Conservation (phyloP, 2,329 filamentous ascomycete species). For the Zymoseptoria crescenta region DNA sequence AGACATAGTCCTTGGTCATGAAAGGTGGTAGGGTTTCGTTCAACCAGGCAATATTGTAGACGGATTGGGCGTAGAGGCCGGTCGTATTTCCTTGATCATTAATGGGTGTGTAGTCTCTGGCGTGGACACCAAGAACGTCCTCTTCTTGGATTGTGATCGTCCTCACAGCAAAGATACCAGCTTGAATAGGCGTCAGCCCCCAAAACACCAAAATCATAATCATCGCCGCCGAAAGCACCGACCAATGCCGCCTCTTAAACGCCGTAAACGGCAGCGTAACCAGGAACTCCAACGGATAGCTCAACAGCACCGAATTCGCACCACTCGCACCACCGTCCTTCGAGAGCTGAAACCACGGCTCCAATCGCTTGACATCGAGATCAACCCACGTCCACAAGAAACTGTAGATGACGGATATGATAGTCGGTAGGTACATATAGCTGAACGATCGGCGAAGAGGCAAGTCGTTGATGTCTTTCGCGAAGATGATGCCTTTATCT, state of each 20-base stretch:
- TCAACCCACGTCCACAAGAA: conserved; percentile 55
- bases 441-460: conserved; percentile 31
- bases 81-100: conserved; percentile 30
- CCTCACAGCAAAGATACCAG: conserved; percentile 43
- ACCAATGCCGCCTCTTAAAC: conserved; percentile 40
- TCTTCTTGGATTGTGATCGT: background rate
- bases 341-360: conserved; percentile 54
- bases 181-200: conserved; percentile 48
- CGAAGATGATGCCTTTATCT: conserved; percentile 39
- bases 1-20: conserved; percentile 36
- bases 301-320: conserved; percentile 42
- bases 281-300: conserved; percentile 48
- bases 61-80: conserved; percentile 36
- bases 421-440: conserved; percentile 48
- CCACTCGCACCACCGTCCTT: conserved; percentile 37
- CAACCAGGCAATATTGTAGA: conserved; percentile 42
- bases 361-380: conserved; percentile 50
- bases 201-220: conserved; percentile 48
- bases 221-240: conserved; percentile 42
- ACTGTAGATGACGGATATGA: conserved; percentile 49
- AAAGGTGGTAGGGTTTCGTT: conserved; percentile 39
- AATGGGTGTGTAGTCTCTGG: conserved; percentile 24
- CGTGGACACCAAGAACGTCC: conserved; percentile 2
- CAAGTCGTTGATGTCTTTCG: conserved; percentile 30
- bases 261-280: conserved; percentile 39